Percentiles rank a stretch among this genome's conserved stretches.
These are phyloP conservation scores for Fusarium sacchari DNA, from an alignment of 2,329 filamentous ascomycete species.

Conservation along the genomic window DNA sequence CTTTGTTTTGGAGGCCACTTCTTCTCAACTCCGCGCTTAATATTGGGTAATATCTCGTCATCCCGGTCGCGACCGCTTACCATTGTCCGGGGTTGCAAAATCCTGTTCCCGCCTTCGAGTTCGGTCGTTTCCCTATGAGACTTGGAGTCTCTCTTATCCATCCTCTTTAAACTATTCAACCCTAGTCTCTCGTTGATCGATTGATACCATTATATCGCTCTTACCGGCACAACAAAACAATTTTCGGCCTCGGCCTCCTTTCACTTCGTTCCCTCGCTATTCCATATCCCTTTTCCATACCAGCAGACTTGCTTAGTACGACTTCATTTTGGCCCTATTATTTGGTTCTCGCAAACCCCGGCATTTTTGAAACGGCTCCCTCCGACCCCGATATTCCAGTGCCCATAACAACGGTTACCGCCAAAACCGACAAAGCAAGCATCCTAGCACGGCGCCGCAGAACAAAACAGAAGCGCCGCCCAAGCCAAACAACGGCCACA, in stretches of 20 bases:
- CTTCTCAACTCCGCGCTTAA: conserved; percentile 24
- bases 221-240: conserved; percentile 11
- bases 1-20: conserved; percentile 30
- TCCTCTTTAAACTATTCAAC: conserved; percentile 6
- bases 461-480: conserved; percentile 37
- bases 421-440: conserved; percentile 22
- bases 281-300: conserved; percentile 36
- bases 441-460: conserved; percentile 16
- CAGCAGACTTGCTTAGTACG: conserved; percentile 36
- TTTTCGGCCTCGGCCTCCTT: conserved; percentile 16
- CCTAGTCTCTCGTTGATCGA: conserved; percentile 43
- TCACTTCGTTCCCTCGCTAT: conserved; percentile 39
- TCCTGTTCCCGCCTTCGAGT: conserved; percentile 25
- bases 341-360: conserved; percentile 36
- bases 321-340: conserved; percentile 29
- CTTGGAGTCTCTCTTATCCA: conserved; percentile 2
- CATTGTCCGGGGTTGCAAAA: conserved; percentile 28
- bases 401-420: conserved; percentile 37
- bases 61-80: conserved; percentile 26
- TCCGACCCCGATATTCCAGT: conserved; percentile 38
- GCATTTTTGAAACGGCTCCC: conserved; percentile 44
- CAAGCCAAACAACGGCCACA: conserved; percentile 12
- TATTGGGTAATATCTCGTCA: conserved; percentile 34
- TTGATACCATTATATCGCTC: conserved; percentile 16
- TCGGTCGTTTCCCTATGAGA: conserved; percentile 19